Evolutionary conservation across 2,329 filamentous ascomycete species (phyloP), one percentile per base, ranked within the genome.

Genomic region (Fusarium sp.): DNA sequence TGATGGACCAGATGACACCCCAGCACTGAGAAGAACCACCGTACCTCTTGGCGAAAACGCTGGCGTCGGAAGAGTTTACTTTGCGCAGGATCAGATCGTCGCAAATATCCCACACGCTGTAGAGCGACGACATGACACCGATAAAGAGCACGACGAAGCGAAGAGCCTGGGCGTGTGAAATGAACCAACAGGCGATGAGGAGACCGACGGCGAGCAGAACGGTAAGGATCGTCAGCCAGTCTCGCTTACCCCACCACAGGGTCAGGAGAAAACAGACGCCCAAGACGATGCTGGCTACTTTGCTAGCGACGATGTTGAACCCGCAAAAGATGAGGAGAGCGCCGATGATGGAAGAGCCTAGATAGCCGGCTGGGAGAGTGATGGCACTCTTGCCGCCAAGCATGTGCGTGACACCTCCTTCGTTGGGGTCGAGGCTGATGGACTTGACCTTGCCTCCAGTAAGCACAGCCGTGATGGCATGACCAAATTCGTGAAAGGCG

Each of bases 51-150:
- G 93, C 93, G 77, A 95, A 95, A 34, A 95, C 92, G 75, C 92
- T 94, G 7, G 93, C 93, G 79, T 96, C 93, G 6, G 93, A 95
- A 25, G 88, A 91, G 82, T 95, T 95, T 61, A 95, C 92, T 83
- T 95, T 95, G 68, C 93, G 89, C 6, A 95, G 84, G 75, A 96
- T 95, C 35, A 95, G 85, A 76, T 96, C 93, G 79, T 96, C 93
- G 82, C 93, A 95, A 76, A 95, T 95, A 85, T 95, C 93, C 93
- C 93, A 95, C 6, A 94, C 93, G 74, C 92, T 94, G 82, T 95
- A 95, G 1, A 95, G 87, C 2, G 91, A 92, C 8, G 91, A 93
- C 93, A 95, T 95, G 76, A 95, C 93, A 48, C 93, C 93, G 71
- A 95, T 94, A 78, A 95, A 95, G 32, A 95, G 87, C 62, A 94